A percentile compares a stretch with the other conserved stretches of the same genome.
Evolutionary conservation across 2,329 filamentous ascomycete genomes (phyloP).

Genomic region (Neoascochyta sp.): DNA sequence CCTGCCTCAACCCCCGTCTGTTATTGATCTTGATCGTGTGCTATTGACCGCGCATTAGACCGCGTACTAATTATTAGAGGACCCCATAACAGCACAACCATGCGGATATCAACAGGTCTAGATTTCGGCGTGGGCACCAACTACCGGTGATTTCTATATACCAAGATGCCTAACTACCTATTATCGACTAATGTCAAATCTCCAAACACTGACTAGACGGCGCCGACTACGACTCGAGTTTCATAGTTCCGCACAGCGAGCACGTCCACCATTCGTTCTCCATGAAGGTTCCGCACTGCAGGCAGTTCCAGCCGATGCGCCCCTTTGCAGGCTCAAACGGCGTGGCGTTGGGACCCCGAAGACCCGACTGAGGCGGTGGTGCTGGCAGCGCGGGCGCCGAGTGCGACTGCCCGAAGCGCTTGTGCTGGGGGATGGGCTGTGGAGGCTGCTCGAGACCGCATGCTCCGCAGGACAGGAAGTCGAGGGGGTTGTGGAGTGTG

Average conservation of each 20-base stretch:
- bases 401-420: conserved; percentile 25
- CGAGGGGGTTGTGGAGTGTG: conserved; percentile 59
- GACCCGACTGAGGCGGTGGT: conserved; percentile 27
- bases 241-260: conserved; percentile 58
- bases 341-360: conserved; percentile 30
- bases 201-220: too few relatives aligned
- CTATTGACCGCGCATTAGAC: too few relatives aligned
- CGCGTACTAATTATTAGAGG: too few relatives aligned
- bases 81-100: too few relatives aligned
- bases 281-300: conserved; percentile 59
- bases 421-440: conserved; percentile 33
- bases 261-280: conserved; percentile 64
- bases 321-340: conserved; percentile 45
- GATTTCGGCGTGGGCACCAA: too few relatives aligned
- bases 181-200: too few relatives aligned
- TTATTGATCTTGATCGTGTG: too few relatives aligned
- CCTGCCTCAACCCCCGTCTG: too few relatives aligned
- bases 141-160: too few relatives aligned
- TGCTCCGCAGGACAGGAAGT: conserved; percentile 58
- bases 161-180: too few relatives aligned
- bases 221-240: conserved; percentile 40
- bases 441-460: conserved; percentile 56
- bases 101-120: too few relatives aligned
- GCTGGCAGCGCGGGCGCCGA: conserved; percentile 25
- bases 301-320: conserved; percentile 58